Evolutionary conservation across 192 early-diverging fungal genomes (phyloP), one percentile per base, ranked within the genome.

Genomic region (Thamnidium elegans): DNA sequence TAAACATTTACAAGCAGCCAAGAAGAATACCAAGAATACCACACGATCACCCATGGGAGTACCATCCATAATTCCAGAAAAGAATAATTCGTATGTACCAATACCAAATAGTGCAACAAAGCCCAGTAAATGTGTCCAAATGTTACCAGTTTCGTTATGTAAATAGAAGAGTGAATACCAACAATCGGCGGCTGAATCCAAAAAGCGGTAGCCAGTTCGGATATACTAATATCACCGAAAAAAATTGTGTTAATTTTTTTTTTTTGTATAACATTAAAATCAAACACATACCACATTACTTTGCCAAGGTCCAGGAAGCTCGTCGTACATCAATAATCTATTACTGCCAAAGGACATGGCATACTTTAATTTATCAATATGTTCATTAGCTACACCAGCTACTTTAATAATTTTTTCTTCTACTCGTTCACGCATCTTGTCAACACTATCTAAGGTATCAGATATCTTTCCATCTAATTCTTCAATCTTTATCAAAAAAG

Each of bases 131-230:
- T 88, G 86, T 8, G 86, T 84, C 72, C 79, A 88, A 58, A 88
- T 88, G 66, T 88, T 88, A 32, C 84, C 83, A 13, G 87, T 82
- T 65, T 89, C 87, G 50, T 89, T 89, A 64, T 89, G 87, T 36
- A 87, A 23, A 45, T 84, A 84, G 43, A 87, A 81, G 44, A 86
- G 75, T 14, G 86, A 86, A 59, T 79, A 62, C 56, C 81, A 80
- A 62, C 84, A 87, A 55, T 76, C 75, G 4, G 73, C 65, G n/a
- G 76, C 76, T 15, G 86, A 79, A 19, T 77, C 70, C 19, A 80
- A 58, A 64, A 84, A 84, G n/a, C 85, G 84, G 59, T 86, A 84
- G 6, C 84, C 74, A 13, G 74, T 71, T 13, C 47, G 62, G 45
- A 76, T 76, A 50, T 76, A 50, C 73, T 75, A 46, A 51, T 56